Conservation (phyloP, 805 yeast genomes). For the Metschnikowia vanudenii region DNA sequence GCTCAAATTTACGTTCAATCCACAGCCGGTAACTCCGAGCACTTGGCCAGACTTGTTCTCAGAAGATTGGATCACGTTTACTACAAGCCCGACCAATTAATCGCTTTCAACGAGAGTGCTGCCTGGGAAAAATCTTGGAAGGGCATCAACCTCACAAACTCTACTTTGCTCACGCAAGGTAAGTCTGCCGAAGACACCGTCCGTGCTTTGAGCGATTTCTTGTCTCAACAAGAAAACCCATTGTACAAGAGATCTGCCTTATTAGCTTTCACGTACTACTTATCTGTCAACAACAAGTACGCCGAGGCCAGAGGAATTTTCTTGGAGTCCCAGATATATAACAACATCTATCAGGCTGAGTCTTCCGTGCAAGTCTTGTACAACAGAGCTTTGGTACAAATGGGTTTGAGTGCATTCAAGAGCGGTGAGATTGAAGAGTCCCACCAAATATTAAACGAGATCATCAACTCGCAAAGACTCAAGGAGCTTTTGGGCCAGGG, state of each 20-base stretch:
- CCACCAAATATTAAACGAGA: slow-evolving; percentile 82
- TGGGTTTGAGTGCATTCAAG: slow-evolving; percentile 95
- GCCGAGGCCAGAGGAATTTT: slow-evolving; percentile 84
- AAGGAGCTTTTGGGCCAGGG: slow-evolving; percentile 96
- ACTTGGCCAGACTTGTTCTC: slow-evolving; percentile 68
- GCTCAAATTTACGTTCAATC: slow-evolving; percentile 83
- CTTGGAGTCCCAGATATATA: slow-evolving; percentile 80
- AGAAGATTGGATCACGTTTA: slow-evolving; percentile 91
- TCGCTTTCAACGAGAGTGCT: slow-evolving; percentile 61
- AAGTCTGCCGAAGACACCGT: slow-evolving; percentile 48
- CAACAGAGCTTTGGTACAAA: slow-evolving; percentile 93
- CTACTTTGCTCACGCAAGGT: slow-evolving; percentile 33
- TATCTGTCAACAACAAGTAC: slow-evolving; percentile 85
- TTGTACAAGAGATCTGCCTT: slow-evolving; percentile 79
- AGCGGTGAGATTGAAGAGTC: slow-evolving; percentile 81
- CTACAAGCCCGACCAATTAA: slow-evolving; percentile 81
- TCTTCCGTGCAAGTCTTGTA: slow-evolving; percentile 84
- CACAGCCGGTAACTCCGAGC: slow-evolving; percentile 52
- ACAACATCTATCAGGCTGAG: slow-evolving; percentile 80
- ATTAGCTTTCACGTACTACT: slow-evolving; percentile 82
- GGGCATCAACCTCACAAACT: slow-evolving; percentile 25
- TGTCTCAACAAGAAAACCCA: slow-evolving; percentile 65
- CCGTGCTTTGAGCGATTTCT: slow-evolving; percentile 60
- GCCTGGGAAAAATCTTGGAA: slow-evolving; percentile 63
- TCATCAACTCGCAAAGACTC: slow-evolving; percentile 79